A percentile compares a stretch with the other conserved stretches of the same genome.
Evolutionary conservation across 305 asterid genomes (phyloP).

Genomic region (Rubia tinctorum): DNA sequence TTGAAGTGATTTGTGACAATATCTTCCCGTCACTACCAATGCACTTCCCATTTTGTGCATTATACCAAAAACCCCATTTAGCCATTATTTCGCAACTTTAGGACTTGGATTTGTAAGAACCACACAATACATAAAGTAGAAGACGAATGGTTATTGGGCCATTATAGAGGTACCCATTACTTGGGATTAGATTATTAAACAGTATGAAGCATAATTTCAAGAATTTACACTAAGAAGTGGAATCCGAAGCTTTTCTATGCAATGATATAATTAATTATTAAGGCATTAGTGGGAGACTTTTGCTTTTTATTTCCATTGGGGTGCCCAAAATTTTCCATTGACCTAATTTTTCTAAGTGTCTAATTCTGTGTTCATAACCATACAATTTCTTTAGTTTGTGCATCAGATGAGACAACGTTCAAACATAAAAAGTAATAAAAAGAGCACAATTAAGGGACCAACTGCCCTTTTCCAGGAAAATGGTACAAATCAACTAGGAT

Average conservation of each 20-base stretch:
- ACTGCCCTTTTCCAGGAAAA: background rate
- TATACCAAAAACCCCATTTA: constrained; percentile 11
- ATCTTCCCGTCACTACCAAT: constrained; percentile 9
- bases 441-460: constrained; percentile 1
- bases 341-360: constrained; percentile 19
- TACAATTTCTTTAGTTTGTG: constrained; percentile 2
- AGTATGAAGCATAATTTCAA: constrained; percentile 19
- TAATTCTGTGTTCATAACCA: background rate
- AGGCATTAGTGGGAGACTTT: constrained; percentile 13
- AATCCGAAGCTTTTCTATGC: constrained; percentile 12
- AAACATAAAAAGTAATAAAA: constrained; percentile 3
- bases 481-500: background rate
- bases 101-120: constrained; percentile 10
- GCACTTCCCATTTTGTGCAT: constrained; percentile 16
- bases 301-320: constrained; percentile 16
- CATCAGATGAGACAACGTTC: constrained; percentile 16
- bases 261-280: constrained; percentile 14
- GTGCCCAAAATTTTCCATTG: constrained; percentile 22
- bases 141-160: constrained; percentile 9
- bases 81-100: background rate
- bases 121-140: constrained; percentile 9
- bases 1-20: constrained; percentile 13
- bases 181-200: constrained; percentile 19
- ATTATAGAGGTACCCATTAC: background rate
- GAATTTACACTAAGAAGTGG: background rate